phyloP scores from a whole-genome alignment of 2,329 filamentous ascomycete species.

The Cercospora brassicicola region DNA sequence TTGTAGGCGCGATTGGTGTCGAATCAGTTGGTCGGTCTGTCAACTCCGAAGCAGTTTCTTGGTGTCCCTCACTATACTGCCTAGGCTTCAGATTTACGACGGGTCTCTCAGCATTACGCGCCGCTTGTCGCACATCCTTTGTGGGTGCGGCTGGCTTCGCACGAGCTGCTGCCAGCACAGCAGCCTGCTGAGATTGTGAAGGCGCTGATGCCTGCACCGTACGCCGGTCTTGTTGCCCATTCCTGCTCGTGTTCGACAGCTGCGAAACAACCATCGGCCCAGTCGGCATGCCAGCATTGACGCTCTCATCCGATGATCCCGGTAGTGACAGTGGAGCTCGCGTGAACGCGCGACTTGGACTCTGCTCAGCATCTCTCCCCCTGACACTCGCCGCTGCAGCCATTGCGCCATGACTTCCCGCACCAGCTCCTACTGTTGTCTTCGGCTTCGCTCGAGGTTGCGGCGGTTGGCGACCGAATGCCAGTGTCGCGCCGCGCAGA shows the following conservation, averaged over 20 bases:
- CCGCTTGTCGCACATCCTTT: slow-evolving; percentile 1
- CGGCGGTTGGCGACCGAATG: slow-evolving; percentile 48
- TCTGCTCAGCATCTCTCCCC: slow-evolving; percentile 27
- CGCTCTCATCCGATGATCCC: neutral
- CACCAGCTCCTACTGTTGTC: slow-evolving; percentile 1
- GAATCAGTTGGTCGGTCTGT: slow-evolving; percentile 27
- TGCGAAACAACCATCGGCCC: neutral
- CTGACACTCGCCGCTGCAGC: slow-evolving; percentile 39
- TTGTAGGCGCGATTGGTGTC: slow-evolving; percentile 53
- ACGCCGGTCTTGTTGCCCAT: neutral
- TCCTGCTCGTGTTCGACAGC: neutral
- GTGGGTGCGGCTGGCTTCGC: slow-evolving; percentile 18
- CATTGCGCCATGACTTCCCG: slow-evolving; percentile 25
- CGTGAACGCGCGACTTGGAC: slow-evolving; percentile 18
- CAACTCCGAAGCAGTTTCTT: slow-evolving; percentile 18
- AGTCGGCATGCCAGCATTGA: neutral
- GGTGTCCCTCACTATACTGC: slow-evolving; percentile 25
- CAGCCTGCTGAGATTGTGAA: slow-evolving; percentile 35
- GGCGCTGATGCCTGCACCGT: neutral
- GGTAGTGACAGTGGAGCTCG: slow-evolving; percentile 17
- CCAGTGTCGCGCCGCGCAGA: slow-evolving; percentile 50
- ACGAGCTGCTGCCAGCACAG: slow-evolving; percentile 33
- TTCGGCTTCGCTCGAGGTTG: slow-evolving; percentile 15
- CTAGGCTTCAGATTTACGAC: slow-evolving; percentile 35
- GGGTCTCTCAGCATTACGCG: slow-evolving; percentile 22